phyloP scores from a whole-genome alignment of 192 early-diverging fungal genomes.

The Dimargaris cristalligena region DNA sequence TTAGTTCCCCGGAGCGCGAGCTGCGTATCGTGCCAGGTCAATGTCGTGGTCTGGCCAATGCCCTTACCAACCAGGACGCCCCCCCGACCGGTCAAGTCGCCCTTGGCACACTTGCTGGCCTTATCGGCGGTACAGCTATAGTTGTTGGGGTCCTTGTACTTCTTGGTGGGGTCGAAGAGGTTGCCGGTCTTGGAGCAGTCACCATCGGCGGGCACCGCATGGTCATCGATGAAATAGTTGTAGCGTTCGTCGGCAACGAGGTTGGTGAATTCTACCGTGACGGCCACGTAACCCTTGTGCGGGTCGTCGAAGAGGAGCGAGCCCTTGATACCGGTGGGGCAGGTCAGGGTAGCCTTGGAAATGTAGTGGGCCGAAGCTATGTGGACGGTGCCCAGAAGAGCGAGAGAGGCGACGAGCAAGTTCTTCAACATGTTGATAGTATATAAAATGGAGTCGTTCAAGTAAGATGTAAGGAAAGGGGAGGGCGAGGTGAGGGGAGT shows the following conservation, averaged over 20 bases:
- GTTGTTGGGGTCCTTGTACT: not conserved
- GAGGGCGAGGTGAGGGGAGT: too few relatives aligned
- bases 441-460: not conserved
- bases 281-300: not conserved
- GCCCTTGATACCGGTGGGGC: not conserved
- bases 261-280: not conserved
- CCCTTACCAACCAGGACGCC: not conserved
- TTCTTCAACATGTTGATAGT: not conserved
- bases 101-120: not conserved
- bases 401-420: not conserved
- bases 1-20: not conserved
- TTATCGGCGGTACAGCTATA: not conserved
- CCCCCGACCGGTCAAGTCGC: not conserved
- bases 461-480: not conserved
- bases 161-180: not conserved
- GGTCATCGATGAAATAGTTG: not conserved
- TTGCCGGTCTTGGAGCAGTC: slow-evolving; percentile 3
- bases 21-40: not conserved
- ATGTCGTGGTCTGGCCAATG: not conserved
- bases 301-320: not conserved
- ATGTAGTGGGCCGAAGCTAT: not conserved
- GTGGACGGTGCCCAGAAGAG: not conserved
- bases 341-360: not conserved
- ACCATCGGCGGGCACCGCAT: not conserved
- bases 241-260: not conserved